Percentiles rank a stretch among this genome's conserved stretches.
Evolutionary conservation across 139 green algal species (phyloP).

Genomic region (Tetraselmis striata): DNA sequence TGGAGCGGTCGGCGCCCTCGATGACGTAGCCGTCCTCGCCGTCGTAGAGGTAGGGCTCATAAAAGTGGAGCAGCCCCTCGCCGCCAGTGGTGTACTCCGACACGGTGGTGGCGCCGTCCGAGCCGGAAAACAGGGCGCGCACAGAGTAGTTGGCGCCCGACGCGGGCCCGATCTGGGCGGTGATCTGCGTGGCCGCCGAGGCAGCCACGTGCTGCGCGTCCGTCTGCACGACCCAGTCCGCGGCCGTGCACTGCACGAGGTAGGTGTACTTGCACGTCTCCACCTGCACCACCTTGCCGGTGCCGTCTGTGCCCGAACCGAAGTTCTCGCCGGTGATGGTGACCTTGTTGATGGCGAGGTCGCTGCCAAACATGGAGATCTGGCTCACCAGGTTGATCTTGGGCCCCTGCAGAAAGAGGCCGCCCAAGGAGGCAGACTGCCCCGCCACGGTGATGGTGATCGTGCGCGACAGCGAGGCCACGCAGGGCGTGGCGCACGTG

Average conservation of each 20-base stretch:
- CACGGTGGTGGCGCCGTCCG: background rate
- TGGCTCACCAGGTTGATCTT: background rate
- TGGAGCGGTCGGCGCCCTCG: no score
- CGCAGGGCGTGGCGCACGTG: background rate
- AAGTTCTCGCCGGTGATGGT: conserved; percentile 2
- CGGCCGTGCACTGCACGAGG: background rate
- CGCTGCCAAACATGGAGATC: background rate
- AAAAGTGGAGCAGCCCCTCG: background rate
- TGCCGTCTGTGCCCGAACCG: background rate
- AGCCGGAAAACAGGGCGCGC: background rate
- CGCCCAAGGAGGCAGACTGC: background rate
- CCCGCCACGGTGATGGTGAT: background rate
- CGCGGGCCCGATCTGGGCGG: background rate
- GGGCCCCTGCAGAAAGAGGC: background rate
- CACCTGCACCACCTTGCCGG: background rate
- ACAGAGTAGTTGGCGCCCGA: background rate
- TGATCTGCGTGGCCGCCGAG: background rate
- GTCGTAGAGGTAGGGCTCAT: background rate
- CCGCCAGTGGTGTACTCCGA: background rate
- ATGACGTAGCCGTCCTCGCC: background rate
- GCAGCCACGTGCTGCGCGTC: background rate
- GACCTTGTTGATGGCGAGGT: background rate
- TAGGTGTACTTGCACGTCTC: background rate
- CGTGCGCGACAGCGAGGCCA: background rate
- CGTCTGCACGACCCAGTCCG: background rate